A percentile compares a stretch with the other conserved stretches of the same genome.
These are phyloP conservation scores for Protostelium mycophagum DNA, from an alignment of 78 protist species.

Conservation along the genomic window DNA sequence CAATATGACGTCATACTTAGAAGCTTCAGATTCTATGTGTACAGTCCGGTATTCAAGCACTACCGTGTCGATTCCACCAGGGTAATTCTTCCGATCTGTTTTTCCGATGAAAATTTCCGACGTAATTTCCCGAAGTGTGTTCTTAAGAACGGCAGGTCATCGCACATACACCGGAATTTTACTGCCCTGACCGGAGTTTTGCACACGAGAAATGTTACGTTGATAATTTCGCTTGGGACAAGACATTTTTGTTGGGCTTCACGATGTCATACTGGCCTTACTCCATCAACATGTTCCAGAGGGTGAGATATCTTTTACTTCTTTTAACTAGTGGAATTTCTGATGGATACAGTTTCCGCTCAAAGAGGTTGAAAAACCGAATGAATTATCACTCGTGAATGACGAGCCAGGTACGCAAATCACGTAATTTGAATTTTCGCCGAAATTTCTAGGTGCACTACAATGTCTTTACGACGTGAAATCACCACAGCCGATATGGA, in stretches of 20 bases:
- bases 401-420: too few species aligned
- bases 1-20: too few species aligned
- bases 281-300: background rate
- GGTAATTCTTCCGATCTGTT: too few species aligned
- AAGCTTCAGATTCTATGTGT: background rate
- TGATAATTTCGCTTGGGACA: background rate
- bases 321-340: background rate
- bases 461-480: background rate
- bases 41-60: background rate
- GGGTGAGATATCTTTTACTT: background rate
- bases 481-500: background rate
- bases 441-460: background rate
- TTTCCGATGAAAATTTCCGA: too few species aligned
- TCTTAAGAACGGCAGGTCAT: background rate
- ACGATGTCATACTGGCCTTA: background rate
- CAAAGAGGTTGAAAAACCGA: background rate
- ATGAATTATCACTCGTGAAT: constrained; percentile 1
- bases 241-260: background rate
- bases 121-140: background rate
- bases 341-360: background rate
- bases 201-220: background rate
- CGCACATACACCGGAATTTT: constrained; percentile 15
- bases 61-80: background rate
- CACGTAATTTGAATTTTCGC: too few species aligned
- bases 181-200: constrained; percentile 25